Conservation (phyloP, 805 yeast species). For the Nakazawaea anatomiae region DNA sequence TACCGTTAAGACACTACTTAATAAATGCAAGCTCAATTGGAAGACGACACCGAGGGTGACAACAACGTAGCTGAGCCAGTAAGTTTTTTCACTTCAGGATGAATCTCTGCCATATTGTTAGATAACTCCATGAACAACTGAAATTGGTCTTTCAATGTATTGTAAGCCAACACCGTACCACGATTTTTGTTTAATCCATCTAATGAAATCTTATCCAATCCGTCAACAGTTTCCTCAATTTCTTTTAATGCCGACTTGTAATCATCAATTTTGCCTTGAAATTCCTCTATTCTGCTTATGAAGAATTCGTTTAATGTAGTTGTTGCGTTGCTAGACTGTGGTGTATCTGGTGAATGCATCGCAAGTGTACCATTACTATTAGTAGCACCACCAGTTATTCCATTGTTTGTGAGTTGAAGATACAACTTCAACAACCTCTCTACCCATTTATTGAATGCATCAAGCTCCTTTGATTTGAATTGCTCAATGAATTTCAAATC, state of each 20-base stretch:
- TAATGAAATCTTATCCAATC: slow-evolving; percentile 46
- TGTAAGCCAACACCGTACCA: slow-evolving; percentile 46
- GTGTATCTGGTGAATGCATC: slow-evolving; percentile 9
- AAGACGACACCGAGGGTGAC: neutral
- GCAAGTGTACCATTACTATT: slow-evolving; percentile 26
- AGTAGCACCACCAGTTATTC: slow-evolving; percentile 18
- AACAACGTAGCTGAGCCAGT: neutral
- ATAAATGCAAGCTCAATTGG: no score
- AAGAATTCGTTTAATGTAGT: slow-evolving; percentile 48
- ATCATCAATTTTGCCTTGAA: slow-evolving; percentile 39
- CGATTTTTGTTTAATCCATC: slow-evolving; percentile 21
- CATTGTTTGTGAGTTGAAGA: slow-evolving; percentile 28
- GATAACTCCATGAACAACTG: slow-evolving; percentile 69
- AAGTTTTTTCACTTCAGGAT: slow-evolving; percentile 39
- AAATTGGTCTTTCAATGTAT: slow-evolving; percentile 64
- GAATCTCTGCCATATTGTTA: slow-evolving; percentile 66
- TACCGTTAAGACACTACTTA: neutral
- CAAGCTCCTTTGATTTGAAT: slow-evolving; percentile 34
- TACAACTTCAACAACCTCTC: slow-evolving; percentile 30
- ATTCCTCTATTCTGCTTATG: slow-evolving; percentile 35
- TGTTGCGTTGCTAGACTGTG: slow-evolving; percentile 33
- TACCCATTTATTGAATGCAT: slow-evolving; percentile 31
- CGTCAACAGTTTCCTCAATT: slow-evolving; percentile 59
- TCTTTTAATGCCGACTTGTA: slow-evolving; percentile 42
- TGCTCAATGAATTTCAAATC: slow-evolving; percentile 40